Conservation (phyloP, 1,139 yeast species). For the Pneumocystis sp. region DNA sequence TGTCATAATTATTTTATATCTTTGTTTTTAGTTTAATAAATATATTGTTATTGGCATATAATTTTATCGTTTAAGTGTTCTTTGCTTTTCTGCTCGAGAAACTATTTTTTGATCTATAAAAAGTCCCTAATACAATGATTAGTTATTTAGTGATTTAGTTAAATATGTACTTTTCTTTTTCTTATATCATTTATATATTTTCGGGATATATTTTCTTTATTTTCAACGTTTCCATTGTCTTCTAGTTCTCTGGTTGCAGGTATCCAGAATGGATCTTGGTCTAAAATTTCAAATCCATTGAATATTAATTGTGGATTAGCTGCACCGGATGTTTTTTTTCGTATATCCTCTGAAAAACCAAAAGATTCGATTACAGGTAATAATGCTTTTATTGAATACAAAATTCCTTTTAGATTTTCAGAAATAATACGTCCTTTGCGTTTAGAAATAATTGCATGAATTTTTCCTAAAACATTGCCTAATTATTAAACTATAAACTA, state of each 20-base stretch:
- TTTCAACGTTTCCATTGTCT: constrained; percentile 84
- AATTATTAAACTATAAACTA: constrained; percentile 23
- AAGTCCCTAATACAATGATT: constrained; percentile 35
- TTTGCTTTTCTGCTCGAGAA: constrained; percentile 81
- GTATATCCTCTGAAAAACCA: constrained; percentile 88
- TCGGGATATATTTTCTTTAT: constrained; percentile 79
- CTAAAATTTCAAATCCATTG: constrained; percentile 72
- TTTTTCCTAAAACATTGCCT: constrained; percentile 86
- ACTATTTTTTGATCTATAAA: constrained; percentile 82
- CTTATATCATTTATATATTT: constrained; percentile 70
- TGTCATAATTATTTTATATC: no score
- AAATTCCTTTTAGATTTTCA: constrained; percentile 95
- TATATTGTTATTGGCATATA: background rate
- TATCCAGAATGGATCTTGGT: constrained; percentile 96
- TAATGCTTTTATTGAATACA: constrained; percentile 70
- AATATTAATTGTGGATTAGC: constrained; percentile 93
- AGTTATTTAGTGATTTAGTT: background rate
- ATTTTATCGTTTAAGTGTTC: constrained; percentile 43
- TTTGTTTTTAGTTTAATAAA: background rate
- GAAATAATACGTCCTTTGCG: constrained; percentile 72
- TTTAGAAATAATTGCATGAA: constrained; percentile 82
- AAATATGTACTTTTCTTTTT: constrained; percentile 38
- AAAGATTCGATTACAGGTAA: constrained; percentile 93
- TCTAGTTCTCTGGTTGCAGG: constrained; percentile 97
- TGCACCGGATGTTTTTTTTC: constrained; percentile 90